A percentile compares a stretch with the other conserved stretches of the same genome.
phyloP scores from a whole-genome alignment of 352 stramenopile genomes.

The Blastocystis hominis region DNA sequence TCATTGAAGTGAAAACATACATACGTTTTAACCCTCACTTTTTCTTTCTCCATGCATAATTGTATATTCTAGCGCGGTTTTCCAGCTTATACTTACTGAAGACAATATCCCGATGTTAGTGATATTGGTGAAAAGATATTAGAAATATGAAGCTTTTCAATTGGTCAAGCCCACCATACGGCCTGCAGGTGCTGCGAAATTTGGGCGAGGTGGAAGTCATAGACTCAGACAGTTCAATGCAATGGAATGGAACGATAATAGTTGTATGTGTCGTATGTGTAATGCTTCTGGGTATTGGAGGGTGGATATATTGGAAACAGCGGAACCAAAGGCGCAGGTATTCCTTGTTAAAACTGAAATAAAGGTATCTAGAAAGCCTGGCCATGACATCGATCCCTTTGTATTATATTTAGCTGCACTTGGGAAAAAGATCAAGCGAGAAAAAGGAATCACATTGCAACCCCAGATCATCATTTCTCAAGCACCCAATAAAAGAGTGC shows the following conservation, averaged over 20 bases:
- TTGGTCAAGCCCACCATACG: neutral
- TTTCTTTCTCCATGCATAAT: too few relatives aligned
- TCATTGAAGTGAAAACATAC: too few relatives aligned
- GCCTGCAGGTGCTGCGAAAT: neutral
- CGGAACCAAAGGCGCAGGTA: neutral
- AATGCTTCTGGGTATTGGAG: neutral
- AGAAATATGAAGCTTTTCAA: neutral
- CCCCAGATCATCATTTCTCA: too few relatives aligned
- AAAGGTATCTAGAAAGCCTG: too few relatives aligned
- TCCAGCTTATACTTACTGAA: too few relatives aligned
- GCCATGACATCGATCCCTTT: too few relatives aligned
- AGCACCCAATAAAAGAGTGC: too few relatives aligned
- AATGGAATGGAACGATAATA: neutral
- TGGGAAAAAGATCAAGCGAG: neutral
- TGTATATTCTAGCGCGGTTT: too few relatives aligned
- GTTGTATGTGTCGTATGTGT: neutral
- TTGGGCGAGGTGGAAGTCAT: neutral
- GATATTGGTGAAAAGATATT: neutral
- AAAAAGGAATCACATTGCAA: neutral
- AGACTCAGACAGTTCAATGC: neutral
- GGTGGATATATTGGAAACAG: neutral
- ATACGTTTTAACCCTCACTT: too few relatives aligned
- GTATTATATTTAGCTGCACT: too few relatives aligned
- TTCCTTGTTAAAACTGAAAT: too few relatives aligned
- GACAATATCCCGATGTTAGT: neutral